Evolutionary conservation across 805 yeast species (phyloP).

Genomic region (Nakazawaea wickerhamii): DNA sequence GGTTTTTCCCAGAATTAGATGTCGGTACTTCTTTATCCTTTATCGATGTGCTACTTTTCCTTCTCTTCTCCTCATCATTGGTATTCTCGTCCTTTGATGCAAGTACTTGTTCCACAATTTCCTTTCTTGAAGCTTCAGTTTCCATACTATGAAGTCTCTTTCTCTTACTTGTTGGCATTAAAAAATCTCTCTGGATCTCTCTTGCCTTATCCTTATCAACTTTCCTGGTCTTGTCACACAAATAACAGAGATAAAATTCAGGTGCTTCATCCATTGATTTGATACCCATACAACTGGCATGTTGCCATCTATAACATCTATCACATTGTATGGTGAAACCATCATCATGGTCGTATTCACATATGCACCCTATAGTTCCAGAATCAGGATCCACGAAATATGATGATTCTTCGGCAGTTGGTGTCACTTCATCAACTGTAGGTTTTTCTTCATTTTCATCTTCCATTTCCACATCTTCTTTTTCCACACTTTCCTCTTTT

Average conservation of each 20-base stretch:
- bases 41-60: conserved; percentile 18
- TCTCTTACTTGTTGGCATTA: conserved; percentile 27
- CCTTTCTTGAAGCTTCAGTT: conserved; percentile 8
- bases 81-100: neutral
- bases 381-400: conserved; percentile 76
- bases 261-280: conserved; percentile 70
- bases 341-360: conserved; percentile 83
- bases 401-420: conserved; percentile 24
- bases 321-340: conserved; percentile 96
- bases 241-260: conserved; percentile 74
- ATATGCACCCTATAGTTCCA: conserved; percentile 84
- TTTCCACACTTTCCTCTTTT: conserved; percentile 6
- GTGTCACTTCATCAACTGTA: conserved; percentile 23
- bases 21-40: conserved; percentile 7
- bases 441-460: conserved; percentile 1
- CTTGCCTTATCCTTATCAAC: conserved; percentile 35
- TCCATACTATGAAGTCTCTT: conserved; percentile 16
- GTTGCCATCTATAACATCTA: conserved; percentile 90
- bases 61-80: conserved; percentile 16
- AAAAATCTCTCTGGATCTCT: conserved; percentile 27
- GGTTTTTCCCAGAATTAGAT: neutral
- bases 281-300: conserved; percentile 84
- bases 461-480: neutral
- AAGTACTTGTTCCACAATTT: conserved; percentile 4
- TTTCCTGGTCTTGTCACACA: conserved; percentile 49